A percentile compares a stretch with the other conserved stretches of the same genome.
Conservation (phyloP, 2,329 filamentous ascomycete genomes). For the Fusarium pininemorale region DNA sequence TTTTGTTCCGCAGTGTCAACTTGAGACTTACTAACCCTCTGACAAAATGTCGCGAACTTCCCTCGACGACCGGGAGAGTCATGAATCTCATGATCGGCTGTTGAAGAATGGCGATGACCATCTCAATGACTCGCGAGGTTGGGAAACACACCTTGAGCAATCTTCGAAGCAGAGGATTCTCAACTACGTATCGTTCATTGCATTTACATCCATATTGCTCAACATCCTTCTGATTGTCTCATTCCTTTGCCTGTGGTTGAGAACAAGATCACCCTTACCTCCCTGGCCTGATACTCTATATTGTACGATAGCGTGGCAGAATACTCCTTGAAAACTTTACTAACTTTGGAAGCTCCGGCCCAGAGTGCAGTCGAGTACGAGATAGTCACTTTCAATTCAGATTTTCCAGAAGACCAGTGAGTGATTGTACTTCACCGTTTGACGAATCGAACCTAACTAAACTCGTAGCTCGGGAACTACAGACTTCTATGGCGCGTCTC, state of each 20-base stretch:
- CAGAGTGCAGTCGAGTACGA: neutral
- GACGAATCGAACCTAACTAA: neutral
- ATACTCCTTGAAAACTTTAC: neutral
- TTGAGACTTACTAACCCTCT: fast-evolving
- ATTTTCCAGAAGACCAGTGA: neutral
- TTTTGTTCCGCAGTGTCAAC: neutral
- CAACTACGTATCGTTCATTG: too few relatives aligned
- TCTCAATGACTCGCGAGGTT: neutral
- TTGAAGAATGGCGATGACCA: neutral
- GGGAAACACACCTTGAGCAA: neutral
- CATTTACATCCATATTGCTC: neutral
- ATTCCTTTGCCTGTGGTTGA: neutral
- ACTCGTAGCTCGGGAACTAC: neutral
- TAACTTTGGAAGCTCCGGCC: neutral
- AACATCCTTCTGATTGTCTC: neutral
- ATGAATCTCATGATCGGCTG: neutral
- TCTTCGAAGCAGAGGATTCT: neutral
- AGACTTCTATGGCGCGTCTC: neutral
- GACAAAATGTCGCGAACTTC: neutral
- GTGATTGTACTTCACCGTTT: fast-evolving
- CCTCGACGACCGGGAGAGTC: neutral
- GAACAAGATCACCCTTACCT: neutral
- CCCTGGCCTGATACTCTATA: neutral
- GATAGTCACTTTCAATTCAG: neutral
- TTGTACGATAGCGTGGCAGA: neutral